Percentiles rank a stretch among this genome's conserved stretches.
Evolutionary conservation across 1,139 yeast genomes (phyloP).

Genomic region (Nakaseomyces uthaithaninus): DNA sequence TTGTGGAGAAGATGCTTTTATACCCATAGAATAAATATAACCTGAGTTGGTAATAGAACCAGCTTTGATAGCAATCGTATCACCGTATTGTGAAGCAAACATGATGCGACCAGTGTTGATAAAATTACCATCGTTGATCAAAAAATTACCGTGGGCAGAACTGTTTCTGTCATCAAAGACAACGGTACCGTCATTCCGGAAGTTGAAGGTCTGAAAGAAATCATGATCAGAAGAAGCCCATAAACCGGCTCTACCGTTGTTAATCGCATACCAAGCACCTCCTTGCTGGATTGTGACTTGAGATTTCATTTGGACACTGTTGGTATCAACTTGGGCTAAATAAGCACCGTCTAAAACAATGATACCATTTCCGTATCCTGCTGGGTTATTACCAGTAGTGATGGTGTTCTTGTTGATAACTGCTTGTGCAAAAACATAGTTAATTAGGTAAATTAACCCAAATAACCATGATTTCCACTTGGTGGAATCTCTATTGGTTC

Average conservation of each 20-base stretch:
- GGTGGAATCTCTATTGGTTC: not conserved
- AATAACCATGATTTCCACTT: conserved; percentile 3
- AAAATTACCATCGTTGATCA: not conserved
- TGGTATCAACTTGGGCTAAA: conserved; percentile 1
- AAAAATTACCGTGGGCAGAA: not conserved
- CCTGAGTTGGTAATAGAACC: not conserved
- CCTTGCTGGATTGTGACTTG: not conserved
- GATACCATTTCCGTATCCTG: conserved; percentile 2
- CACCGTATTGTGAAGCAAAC: not conserved
- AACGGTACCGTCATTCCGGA: conserved; percentile 2
- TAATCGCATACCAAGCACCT: conserved; percentile 1
- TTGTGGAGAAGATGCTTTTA: not conserved
- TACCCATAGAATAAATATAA: conserved; percentile 1
- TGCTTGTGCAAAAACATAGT: not conserved
- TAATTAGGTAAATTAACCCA: not conserved
- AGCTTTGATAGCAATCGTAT: not conserved
- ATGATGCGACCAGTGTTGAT: not conserved
- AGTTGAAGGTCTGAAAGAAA: not conserved
- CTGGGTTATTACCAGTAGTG: not conserved
- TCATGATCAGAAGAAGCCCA: not conserved
- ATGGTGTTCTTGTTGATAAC: conserved; percentile 5
- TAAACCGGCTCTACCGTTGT: not conserved
- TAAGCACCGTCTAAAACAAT: conserved; percentile 2
- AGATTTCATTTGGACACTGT: not conserved
- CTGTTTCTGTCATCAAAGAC: not conserved